Evolutionary conservation across 306 rosid species (phyloP), one percentile per base, ranked within the genome.

Genomic region (Luffa aegyptiaca): DNA sequence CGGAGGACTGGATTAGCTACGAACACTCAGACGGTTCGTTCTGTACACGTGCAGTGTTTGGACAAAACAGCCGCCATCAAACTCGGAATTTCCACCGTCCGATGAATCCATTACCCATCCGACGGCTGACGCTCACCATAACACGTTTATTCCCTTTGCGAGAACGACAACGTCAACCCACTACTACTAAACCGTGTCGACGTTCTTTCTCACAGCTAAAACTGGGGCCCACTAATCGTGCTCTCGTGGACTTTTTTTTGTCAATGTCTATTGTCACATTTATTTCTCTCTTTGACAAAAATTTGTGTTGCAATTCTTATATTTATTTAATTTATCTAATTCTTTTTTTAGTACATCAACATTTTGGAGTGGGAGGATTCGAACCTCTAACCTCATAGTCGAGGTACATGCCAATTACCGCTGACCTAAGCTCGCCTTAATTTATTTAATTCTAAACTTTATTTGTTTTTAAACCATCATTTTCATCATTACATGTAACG

Each of bases 151-250:
- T 45, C 39, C 42, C 6, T 68, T 66, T 4, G 10, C 8, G 33
- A 68, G 56, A 21, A 71, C n/a, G 76, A 71, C 76, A 44, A 21
- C 56, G 76, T 71, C 57, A 71, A 45, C n/a, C 76, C 76, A 69
- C 52, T 20, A 69, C 52, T 20, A 21, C 31, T 45, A 71, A 11
- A 45, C 56, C 76, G 52, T 21, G 76, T 71, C 11, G 16, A 68
- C 5, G 74, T 41, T 68, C 74, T n/a, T 41, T 68, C 52, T 68
- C 8, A 68, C 74, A 71, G 76, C 76, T 44, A 71, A 71, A 45
- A 5, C 2, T 45, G n/a, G 56, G 76, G 6, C 76, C 76, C 76
- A 21, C 51, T 4, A 21, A 4, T 71, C 4, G 57, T 71, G 77
- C 46, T 41, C 3, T 71, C 77, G 58, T 46, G 20, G 77, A 71